Base-by-base conservation (phyloP, 805 yeast species). In the Saccharomycopsis fermentans region DNA sequence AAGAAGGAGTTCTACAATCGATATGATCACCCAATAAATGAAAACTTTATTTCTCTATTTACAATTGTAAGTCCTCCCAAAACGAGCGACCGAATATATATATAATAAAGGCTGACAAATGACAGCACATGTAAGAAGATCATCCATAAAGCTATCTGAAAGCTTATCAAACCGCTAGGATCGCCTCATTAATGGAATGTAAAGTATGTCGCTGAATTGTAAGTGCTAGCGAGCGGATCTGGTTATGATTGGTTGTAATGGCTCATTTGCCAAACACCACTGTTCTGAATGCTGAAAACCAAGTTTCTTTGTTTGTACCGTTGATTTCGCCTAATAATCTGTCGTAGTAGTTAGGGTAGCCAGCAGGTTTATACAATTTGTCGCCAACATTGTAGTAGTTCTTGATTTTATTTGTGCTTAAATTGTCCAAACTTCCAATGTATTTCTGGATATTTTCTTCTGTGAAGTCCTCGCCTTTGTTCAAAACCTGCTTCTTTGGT, bases 331-430 rank as follows among this genome's bases (percentile, higher is more conserved):
- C 76, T 71, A 85, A 64, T 56, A 90, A 75, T 66, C 94, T 78
- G 47, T 77, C 79, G 67, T 90, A 90, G 68, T 90, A 90, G 53
- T 77, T 70, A 2, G 96, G 90, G 70, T 89, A 87, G 1, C 96
- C 96, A 66, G 84, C 83, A n/a, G 97, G 97, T 64, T 71, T 76
- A 65, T 81, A 71, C 63, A 90, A 71, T 67, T 86, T 86, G 51
- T 82, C 86, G 58, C 83, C 83, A 37, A 83, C 77, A 61, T 78
- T 74, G 68, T 87, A 87, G 66, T 81, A 81, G 59, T 79, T 78
- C 65, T 75, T 52, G 27, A 57, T 56, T 55, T 57, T 55, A 51
- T 43, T 54, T 36, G 29, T 34, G 34, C 48, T 37, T 54, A 61
- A 55, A 48, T 58, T 58, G n/a, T 61, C 63, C 54, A 61, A 58